Evolutionary conservation across 2,329 filamentous ascomycete genomes (phyloP).

Genomic region (Thelonectria discophora): DNA sequence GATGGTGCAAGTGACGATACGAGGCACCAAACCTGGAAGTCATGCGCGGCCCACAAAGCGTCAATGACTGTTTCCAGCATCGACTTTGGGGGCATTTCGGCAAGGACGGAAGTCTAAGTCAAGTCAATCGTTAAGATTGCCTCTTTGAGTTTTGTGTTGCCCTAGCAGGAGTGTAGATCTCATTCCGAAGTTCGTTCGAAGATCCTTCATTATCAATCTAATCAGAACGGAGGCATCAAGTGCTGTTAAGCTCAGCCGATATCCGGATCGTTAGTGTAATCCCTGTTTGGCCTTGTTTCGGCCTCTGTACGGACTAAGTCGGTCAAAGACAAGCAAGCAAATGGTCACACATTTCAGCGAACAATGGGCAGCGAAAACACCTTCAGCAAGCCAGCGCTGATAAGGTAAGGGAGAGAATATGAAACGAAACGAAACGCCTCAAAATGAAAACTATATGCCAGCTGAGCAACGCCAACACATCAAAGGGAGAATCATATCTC

Average conservation of each 20-base stretch:
- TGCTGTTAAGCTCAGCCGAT: neutral
- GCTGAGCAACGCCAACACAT: neutral
- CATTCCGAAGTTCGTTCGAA: neutral
- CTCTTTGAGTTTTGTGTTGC: neutral
- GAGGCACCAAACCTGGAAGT: neutral
- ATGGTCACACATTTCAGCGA: neutral
- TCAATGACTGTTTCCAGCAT: neutral
- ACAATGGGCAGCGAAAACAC: too few relatives aligned
- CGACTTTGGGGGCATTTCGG: neutral
- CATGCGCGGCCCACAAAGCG: neutral
- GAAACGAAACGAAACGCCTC: constrained; percentile 20
- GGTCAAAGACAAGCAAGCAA: neutral
- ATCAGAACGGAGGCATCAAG: neutral
- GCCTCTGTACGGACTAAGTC: constrained; percentile 2
- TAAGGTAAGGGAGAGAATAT: neutral
- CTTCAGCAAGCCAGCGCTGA: constrained; percentile 2
- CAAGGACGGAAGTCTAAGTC: neutral
- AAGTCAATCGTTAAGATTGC: neutral
- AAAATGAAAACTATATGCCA: neutral
- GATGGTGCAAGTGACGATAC: neutral
- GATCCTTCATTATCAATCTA: neutral
- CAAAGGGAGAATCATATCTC: neutral
- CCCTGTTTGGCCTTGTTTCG: neutral
- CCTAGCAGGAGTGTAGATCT: neutral
- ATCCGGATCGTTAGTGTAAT: neutral